These are phyloP conservation scores for Lecanicillium sp. DNA, from an alignment of 2,329 filamentous ascomycete genomes.

Conservation along the genomic window DNA sequence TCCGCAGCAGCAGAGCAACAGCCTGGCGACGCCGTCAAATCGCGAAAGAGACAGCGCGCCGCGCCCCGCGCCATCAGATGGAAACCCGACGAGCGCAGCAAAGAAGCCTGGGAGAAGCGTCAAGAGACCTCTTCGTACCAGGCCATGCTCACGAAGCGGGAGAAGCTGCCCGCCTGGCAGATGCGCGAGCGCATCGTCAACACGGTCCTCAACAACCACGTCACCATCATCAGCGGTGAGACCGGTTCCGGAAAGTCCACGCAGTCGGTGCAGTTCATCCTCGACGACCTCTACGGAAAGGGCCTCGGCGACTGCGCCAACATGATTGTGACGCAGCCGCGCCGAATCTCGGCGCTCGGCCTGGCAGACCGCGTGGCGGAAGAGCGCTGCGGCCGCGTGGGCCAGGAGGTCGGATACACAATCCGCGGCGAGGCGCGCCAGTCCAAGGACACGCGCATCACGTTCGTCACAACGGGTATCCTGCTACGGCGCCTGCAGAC, in stretches of 20 bases:
- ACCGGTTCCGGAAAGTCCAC: constrained; percentile 97
- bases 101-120: constrained; percentile 62
- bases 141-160: constrained; percentile 67
- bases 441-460: constrained; percentile 73
- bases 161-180: constrained; percentile 80
- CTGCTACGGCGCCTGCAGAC: constrained; percentile 86
- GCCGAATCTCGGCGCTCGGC: constrained; percentile 88
- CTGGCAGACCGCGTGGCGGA: constrained; percentile 92
- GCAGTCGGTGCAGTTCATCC: constrained; percentile 90
- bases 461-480: constrained; percentile 93
- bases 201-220: constrained; percentile 70
- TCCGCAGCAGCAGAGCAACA: constrained; percentile 54
- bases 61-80: constrained; percentile 58
- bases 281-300: constrained; percentile 79
- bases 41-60: constrained; percentile 31
- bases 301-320: constrained; percentile 73
- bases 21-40: constrained; percentile 22
- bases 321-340: constrained; percentile 92
- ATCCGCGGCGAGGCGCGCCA: constrained; percentile 86
- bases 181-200: constrained; percentile 70
- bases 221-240: constrained; percentile 95
- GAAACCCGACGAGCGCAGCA: constrained; percentile 53
- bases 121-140: constrained; percentile 61
- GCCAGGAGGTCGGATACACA: constrained; percentile 83
- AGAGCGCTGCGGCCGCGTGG: constrained; percentile 75